Conservation (phyloP, 2,329 filamentous ascomycete species). For the Colletotrichum sidae region DNA sequence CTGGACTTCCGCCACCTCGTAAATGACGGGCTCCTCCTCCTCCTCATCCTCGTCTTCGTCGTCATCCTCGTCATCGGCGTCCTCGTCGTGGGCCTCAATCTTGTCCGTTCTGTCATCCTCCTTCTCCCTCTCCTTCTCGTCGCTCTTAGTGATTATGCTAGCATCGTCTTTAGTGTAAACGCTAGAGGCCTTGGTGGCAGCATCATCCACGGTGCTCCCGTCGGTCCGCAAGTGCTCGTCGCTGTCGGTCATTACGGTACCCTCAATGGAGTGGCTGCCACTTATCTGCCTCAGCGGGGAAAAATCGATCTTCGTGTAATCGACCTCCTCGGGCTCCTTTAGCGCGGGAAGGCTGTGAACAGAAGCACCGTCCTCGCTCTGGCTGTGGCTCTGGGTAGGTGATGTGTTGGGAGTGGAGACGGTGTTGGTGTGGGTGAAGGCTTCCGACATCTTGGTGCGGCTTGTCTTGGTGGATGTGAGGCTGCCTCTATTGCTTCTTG, state of each 20-base stretch:
- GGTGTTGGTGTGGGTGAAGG: constrained; percentile 72
- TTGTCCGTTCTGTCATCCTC: constrained; percentile 41
- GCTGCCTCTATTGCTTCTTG: constrained; percentile 76
- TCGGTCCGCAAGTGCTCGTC: constrained; percentile 38
- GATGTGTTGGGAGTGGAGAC: constrained; percentile 63
- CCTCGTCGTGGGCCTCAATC: constrained; percentile 33
- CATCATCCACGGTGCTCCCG: constrained; percentile 42
- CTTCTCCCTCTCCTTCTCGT: constrained; percentile 33
- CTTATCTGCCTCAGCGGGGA: constrained; percentile 61
- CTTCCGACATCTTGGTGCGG: constrained; percentile 77
- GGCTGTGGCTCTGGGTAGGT: constrained; percentile 65
- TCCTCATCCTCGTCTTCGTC: constrained; percentile 63
- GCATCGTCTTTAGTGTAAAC: constrained; percentile 41
- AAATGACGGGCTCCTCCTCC: constrained; percentile 75
- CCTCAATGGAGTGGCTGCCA: constrained; percentile 52
- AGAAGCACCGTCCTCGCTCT: constrained; percentile 64
- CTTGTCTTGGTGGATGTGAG: constrained; percentile 79
- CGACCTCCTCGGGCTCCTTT: constrained; percentile 64
- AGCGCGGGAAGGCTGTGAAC: constrained; percentile 54
- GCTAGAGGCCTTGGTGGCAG: constrained; percentile 43
- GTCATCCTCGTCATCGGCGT: constrained; percentile 55
- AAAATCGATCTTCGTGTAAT: constrained; percentile 70
- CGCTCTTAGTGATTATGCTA: constrained; percentile 22
- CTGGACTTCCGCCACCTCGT: constrained; percentile 72
- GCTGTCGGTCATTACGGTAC: constrained; percentile 33